Percentiles rank a stretch among this genome's conserved stretches.
These are phyloP conservation scores for Kalaharituber pfeilii DNA, from an alignment of 2,329 filamentous ascomycete species.

Conservation along the genomic window DNA sequence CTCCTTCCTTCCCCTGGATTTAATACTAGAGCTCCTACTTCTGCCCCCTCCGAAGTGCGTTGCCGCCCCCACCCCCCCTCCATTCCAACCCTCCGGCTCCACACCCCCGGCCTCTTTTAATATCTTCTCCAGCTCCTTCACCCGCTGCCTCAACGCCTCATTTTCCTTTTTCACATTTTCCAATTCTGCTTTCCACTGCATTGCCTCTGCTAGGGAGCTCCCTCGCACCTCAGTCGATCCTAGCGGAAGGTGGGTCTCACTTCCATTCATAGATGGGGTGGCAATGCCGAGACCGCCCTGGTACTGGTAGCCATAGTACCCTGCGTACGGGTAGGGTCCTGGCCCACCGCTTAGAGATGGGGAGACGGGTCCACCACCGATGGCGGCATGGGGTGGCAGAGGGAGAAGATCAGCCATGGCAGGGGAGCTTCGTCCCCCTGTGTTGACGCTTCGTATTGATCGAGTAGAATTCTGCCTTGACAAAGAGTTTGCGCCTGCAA, in stretches of 20 bases:
- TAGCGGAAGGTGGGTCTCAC: neutral
- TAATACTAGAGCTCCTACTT: neutral
- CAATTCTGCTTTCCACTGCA: constrained; percentile 41
- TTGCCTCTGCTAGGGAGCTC: constrained; percentile 31
- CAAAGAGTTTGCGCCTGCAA: constrained; percentile 31
- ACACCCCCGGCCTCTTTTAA: constrained; percentile 29
- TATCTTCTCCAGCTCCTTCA: constrained; percentile 43
- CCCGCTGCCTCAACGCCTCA: constrained; percentile 40
- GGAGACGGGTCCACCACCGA: neutral
- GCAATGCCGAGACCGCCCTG: neutral
- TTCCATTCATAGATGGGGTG: neutral
- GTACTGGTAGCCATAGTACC: constrained; percentile 1
- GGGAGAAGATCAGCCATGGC: neutral
- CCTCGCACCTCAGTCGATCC: neutral
- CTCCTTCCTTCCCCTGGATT: neutral
- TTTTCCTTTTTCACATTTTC: constrained; percentile 47
- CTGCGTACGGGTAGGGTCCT: neutral
- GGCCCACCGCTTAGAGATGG: neutral
- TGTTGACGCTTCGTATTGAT: constrained; percentile 33
- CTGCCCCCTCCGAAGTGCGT: neutral
- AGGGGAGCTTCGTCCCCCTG: neutral
- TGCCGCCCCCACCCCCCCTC: neutral
- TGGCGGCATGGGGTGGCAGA: neutral
- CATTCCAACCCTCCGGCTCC: neutral
- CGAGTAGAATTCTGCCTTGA: constrained; percentile 40